These are phyloP conservation scores for Lecanicillium sp. DNA, from an alignment of 2,329 filamentous ascomycete species.

Conservation along the genomic window DNA sequence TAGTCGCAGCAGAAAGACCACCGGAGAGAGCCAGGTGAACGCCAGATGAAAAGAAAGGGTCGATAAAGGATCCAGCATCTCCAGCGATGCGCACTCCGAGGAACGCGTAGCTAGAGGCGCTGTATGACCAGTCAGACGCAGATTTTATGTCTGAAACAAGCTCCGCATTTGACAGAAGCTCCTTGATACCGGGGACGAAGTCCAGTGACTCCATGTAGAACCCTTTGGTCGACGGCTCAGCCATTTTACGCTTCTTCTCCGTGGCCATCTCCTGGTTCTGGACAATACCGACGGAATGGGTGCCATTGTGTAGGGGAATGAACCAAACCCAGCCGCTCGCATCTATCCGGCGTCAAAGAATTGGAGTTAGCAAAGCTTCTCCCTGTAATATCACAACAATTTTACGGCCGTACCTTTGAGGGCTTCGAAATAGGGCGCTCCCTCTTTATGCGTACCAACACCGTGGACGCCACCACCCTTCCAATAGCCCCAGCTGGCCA, in stretches of 20 bases:
- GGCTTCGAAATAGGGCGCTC: conserved; percentile 35
- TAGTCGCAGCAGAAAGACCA: conserved; percentile 35
- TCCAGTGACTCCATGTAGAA: conserved; percentile 28
- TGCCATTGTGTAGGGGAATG: conserved; percentile 41
- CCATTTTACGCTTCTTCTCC: conserved; percentile 23
- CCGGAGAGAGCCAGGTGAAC: conserved; percentile 34
- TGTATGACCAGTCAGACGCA: conserved; percentile 42
- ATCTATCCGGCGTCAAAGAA: conserved; percentile 18
- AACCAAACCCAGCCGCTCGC: conserved; percentile 41
- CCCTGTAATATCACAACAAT: neutral
- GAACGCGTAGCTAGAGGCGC: conserved; percentile 30
- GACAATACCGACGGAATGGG: conserved; percentile 33
- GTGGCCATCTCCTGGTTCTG: conserved; percentile 27
- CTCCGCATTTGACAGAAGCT: conserved; percentile 22
- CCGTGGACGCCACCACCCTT: conserved; percentile 24
- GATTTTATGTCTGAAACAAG: conserved; percentile 29
- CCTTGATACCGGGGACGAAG: conserved; percentile 19
- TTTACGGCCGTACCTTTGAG: conserved; percentile 18
- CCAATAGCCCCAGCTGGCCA: conserved; percentile 42
- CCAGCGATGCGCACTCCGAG: conserved; percentile 31
- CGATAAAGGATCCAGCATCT: conserved; percentile 41
- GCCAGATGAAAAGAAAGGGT: conserved; percentile 39
- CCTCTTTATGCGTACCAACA: conserved; percentile 24
- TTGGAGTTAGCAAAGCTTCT: neutral
- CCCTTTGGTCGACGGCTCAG: conserved; percentile 12